These are phyloP conservation scores for Aspergillus indologenus DNA, from an alignment of 495 filamentous ascomycete species.

Conservation along the genomic window DNA sequence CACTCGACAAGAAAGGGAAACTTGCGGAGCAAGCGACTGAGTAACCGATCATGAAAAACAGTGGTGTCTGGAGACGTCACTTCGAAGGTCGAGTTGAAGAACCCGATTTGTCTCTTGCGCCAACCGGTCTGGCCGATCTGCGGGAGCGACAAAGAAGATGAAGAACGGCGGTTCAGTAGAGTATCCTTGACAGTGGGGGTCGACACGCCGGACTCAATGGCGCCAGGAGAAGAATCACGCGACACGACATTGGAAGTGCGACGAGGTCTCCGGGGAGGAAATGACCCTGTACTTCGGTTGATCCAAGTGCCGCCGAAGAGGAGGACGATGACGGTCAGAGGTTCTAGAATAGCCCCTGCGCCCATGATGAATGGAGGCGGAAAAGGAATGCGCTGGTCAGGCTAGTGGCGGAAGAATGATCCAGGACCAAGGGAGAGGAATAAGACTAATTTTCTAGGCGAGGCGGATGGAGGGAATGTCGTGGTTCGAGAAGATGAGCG, in stretches of 20 bases:
- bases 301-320: conserved; percentile 61
- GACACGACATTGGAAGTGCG: conserved; percentile 20
- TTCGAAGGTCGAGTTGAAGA: conserved; percentile 29
- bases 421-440: neutral
- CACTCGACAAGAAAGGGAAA: conserved; percentile 77
- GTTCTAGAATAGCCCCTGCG: conserved; percentile 50
- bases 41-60: conserved; percentile 49
- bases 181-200: conserved; percentile 33
- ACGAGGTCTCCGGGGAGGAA: conserved; percentile 11
- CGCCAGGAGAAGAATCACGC: conserved; percentile 27
- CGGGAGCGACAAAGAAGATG: conserved; percentile 33
- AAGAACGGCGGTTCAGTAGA: conserved; percentile 22
- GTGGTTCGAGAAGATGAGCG: neutral
- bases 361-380: conserved; percentile 41
- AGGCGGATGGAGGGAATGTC: neutral
- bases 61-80: conserved; percentile 55
- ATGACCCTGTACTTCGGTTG: conserved; percentile 38
- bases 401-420: neutral
- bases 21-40: conserved; percentile 59
- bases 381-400: neutral
- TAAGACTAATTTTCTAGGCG: neutral
- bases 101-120: conserved; percentile 41
- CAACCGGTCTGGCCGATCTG: conserved; percentile 31
- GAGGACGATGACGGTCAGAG: conserved; percentile 51
- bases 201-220: conserved; percentile 30